Evolutionary conservation across 345 rosid genomes (phyloP).

Genomic region (Iberis pinnata): DNA sequence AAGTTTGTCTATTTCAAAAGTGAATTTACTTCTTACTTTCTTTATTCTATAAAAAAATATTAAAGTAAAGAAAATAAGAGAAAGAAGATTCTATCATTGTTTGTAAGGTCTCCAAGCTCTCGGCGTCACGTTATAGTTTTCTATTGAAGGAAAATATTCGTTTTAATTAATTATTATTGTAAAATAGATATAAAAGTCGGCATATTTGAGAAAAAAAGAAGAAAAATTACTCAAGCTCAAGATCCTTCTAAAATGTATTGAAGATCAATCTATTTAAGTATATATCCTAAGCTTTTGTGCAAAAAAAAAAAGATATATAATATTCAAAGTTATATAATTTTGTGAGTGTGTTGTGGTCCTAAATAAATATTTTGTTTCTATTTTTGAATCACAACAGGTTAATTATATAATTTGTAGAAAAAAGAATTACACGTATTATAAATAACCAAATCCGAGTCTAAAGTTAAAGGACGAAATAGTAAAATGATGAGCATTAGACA

Average conservation of each 20-base stretch:
- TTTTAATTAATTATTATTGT: not conserved
- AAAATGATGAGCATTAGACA: no score
- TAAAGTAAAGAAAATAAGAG: constrained; percentile 15
- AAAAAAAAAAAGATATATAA: no score
- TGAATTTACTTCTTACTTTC: not conserved
- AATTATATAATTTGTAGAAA: no score
- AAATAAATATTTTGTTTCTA: no score
- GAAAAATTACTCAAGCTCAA: constrained; percentile 6
- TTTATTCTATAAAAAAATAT: not conserved
- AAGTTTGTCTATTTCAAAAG: constrained; percentile 1
- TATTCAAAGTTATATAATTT: no score
- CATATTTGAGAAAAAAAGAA: not conserved
- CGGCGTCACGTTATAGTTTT: constrained; percentile 26
- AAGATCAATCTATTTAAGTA: not conserved
- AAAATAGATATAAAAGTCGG: constrained; percentile 9
- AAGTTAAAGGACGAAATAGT: no score
- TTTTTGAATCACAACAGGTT: no score
- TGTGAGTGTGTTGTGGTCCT: not conserved
- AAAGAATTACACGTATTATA: no score
- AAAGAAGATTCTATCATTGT: constrained; percentile 25
- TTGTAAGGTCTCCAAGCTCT: constrained; percentile 33
- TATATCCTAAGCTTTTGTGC: no score
- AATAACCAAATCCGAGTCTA: no score
- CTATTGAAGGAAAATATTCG: constrained; percentile 25
- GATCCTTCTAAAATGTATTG: not conserved